A percentile compares a stretch with the other conserved stretches of the same genome.
phyloP scores from a whole-genome alignment of 169 alveolate genomes.

The Plasmodium billcollinsi region DNA sequence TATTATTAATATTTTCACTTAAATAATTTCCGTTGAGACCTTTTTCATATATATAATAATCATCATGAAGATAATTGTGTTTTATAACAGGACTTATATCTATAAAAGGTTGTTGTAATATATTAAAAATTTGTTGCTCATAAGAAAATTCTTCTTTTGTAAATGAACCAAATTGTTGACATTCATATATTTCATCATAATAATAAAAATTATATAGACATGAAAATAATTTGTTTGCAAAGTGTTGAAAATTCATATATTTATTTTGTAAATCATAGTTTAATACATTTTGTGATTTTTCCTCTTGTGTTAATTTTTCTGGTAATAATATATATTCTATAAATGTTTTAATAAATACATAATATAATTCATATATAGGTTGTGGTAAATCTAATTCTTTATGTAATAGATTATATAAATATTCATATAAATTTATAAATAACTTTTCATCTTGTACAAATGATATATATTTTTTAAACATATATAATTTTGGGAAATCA shows the following conservation, averaged over 20 bases:
- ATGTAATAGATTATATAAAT: constrained; percentile 14
- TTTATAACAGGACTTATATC: background rate
- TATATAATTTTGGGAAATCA: constrained; percentile 10
- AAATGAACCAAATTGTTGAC: constrained; percentile 20
- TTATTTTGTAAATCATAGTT: constrained; percentile 1
- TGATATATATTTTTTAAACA: constrained; percentile 4
- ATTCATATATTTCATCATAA: constrained; percentile 7
- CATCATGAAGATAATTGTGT: background rate
- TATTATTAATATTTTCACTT: too few relatives aligned
- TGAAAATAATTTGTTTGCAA: background rate
- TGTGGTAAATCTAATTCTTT: background rate
- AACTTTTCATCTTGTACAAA: background rate
- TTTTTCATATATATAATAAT: constrained; percentile 21
- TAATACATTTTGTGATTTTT: background rate
- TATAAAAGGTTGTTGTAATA: constrained; percentile 43
- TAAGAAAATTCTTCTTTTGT: background rate
- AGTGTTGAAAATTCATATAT: constrained; percentile 5
- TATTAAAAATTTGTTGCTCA: constrained; percentile 24
- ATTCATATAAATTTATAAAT: constrained; percentile 10
- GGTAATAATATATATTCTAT: constrained; percentile 18
- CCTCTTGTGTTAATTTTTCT: background rate
- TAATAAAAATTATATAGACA: constrained; percentile 42
- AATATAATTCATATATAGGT: constrained; percentile 18
- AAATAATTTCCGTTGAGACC: too few relatives aligned
- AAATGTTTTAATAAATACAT: constrained; percentile 4